A percentile compares a stretch with the other conserved stretches of the same genome.
These are phyloP conservation scores for Panellus pusillus DNA, from an alignment of 768 basidiomycete genomes.

Conservation along the genomic window DNA sequence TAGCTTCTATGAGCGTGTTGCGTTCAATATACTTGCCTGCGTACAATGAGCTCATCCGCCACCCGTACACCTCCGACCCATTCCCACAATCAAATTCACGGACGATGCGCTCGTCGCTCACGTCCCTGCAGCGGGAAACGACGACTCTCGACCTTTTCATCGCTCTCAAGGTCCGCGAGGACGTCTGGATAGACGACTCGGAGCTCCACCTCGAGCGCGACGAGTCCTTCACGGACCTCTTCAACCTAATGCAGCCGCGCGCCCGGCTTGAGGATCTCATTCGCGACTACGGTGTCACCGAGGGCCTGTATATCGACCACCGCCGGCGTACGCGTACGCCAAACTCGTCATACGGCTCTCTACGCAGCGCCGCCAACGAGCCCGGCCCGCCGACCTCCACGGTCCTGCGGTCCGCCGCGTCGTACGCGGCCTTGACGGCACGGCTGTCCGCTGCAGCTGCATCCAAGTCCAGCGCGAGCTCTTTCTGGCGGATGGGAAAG, in stretches of 20 bases:
- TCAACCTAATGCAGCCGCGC: slow-evolving; percentile 74
- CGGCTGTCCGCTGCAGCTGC: slow-evolving; percentile 2
- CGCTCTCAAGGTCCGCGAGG: slow-evolving; percentile 75
- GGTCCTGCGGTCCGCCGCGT: slow-evolving; percentile 19
- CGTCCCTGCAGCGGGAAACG: slow-evolving; percentile 68
- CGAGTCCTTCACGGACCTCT: slow-evolving; percentile 76
- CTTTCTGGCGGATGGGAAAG: slow-evolving; percentile 19
- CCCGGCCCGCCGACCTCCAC: slow-evolving; percentile 10
- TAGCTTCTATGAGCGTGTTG: slow-evolving; percentile 80
- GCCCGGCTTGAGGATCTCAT: slow-evolving; percentile 76
- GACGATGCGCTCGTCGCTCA: slow-evolving; percentile 26
- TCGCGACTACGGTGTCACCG: slow-evolving; percentile 37
- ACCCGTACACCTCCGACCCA: slow-evolving; percentile 76
- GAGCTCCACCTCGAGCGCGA: slow-evolving; percentile 73
- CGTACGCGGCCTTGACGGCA: slow-evolving; percentile 12
- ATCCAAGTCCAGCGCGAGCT: background rate
- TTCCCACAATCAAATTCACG: slow-evolving; percentile 50
- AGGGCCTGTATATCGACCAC: slow-evolving; percentile 35
- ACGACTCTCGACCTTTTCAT: slow-evolving; percentile 76
- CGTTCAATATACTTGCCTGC: slow-evolving; percentile 71
- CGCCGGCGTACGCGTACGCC: slow-evolving; percentile 13
- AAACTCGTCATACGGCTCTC: slow-evolving; percentile 1
- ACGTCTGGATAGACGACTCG: slow-evolving; percentile 72
- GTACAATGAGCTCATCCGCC: slow-evolving; percentile 64
- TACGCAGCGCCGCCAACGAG: background rate